Evolutionary conservation across 1,284 basidiomycete genomes (phyloP), one percentile per base, ranked within the genome.

Genomic region (Megacollybia platyphylla): DNA sequence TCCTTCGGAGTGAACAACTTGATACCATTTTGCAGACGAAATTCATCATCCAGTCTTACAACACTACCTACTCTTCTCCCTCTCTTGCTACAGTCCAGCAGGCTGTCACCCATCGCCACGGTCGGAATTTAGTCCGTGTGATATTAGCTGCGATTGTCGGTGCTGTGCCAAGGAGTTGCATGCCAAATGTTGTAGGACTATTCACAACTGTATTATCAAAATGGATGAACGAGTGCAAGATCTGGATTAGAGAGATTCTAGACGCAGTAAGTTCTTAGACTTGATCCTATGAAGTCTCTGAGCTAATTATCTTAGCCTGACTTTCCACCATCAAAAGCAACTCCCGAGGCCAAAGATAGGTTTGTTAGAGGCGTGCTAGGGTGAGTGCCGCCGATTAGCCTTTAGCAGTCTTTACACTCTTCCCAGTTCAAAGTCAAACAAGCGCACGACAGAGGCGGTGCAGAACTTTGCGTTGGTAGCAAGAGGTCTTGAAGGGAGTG

Each of bases 141-240:
- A 58, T 90, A 2, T 57, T 93, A 5, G 68, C 71, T 43, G 88
- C 84, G 11, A 86, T 92, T 35, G 88, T 85, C 0, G 79, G 82
- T 7, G 71, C 82, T 7, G 83, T 88, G 1, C 90, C 90, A 0
- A 67, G 88, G 44, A 87, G 85, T 18, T 79, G 77, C n/a, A 79
- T 83, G 6, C 80, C 76, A 7, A 92, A 93, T 54, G 64, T 92
- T 18, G 82, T 87, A 5, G 88, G 91, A 51, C 60, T 92, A 28
- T 62, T 93, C 36, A 76, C 79, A 4, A 73, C 69, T 24, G 58
- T 91, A 32, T 64, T 79, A 28, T 68, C 67, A 7, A 68, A 82
- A 34, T 66, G 70, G 49, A 70, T 67, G 9, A 61, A 59, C 32
- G 73, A 71, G 52, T 75, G 68, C 58, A 68, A 62, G 55, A 62